Evolutionary conservation across 1,139 yeast genomes (phyloP), one percentile per base, ranked within the genome.

Genomic region (Geotrichum bryndzae): DNA sequence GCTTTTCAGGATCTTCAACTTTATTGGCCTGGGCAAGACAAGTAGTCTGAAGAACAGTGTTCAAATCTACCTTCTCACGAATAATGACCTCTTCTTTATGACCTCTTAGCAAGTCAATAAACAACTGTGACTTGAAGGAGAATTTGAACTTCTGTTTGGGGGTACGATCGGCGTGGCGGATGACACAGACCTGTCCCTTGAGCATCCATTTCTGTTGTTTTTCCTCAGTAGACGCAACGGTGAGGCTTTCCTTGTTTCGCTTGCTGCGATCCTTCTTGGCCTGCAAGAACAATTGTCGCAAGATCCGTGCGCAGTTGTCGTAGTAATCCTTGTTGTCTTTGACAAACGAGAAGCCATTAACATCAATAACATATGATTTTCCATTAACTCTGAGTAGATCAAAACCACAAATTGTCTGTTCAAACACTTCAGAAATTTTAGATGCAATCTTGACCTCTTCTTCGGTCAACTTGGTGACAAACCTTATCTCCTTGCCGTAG

Each of bases 81-180:
- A 95, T 91, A 61, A 95, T 94, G 38, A 95, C 97, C 72, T 95
- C 99, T 72, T 91, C 97, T 67, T 87, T 90, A 71, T 94, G 96
- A 0, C 98, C 99, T 74, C 94, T 94, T 67, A 95, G 78, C 60
- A 95, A 77, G 0, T 96, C 90, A 58, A 91, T 86, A 70, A 95
- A 95, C 13, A 90, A 81, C 13, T 91, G 92, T 1, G 96, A 86
- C 68, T 88, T 86, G 78, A 95, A 95, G 0, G 97, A 91, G 74
- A 90, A 95, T 73, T 95, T 95, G 79, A 95, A 90, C 73, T 95
- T 95, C 76, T 95, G 99, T 73, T 95, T 95, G n/a, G 99, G 99
- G 0, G 99, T 95, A 73, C 99, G 84, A 73, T 95, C 99, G 3
- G 99, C 99, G 75, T 95, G 99, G 70, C 99, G 84, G 61, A 95